Evolutionary conservation across 805 yeast genomes (phyloP).

Genomic region (Myxozyma sirexii): DNA sequence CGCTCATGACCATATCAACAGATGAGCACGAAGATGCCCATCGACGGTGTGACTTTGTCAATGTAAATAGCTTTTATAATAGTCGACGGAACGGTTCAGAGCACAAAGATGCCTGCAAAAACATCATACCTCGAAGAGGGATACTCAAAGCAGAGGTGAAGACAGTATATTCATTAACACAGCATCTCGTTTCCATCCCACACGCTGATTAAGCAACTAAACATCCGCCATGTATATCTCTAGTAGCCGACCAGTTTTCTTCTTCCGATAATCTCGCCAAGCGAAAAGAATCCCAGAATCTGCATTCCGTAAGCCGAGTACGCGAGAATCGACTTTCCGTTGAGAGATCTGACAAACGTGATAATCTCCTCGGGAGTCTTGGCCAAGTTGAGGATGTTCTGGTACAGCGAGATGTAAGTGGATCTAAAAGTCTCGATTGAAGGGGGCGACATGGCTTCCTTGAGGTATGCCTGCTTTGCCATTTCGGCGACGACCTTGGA

Average conservation of each 20-base stretch:
- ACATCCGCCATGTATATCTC: neutral
- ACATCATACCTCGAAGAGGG: no score
- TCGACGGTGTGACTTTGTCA: no score
- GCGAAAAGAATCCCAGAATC: conserved; percentile 84
- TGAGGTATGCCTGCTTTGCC: conserved; percentile 78
- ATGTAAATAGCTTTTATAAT: no score
- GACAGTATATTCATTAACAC: neutral
- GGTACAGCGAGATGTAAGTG: conserved; percentile 62
- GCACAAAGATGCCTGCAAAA: no score
- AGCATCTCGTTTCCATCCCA: neutral
- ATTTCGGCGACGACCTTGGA: conserved; percentile 63
- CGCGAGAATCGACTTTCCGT: conserved; percentile 58
- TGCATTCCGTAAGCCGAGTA: conserved; percentile 80
- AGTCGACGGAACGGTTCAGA: no score
- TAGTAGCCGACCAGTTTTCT: conserved; percentile 86
- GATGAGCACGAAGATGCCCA: no score
- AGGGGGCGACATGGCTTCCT: conserved; percentile 95
- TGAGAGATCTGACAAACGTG: conserved; percentile 50
- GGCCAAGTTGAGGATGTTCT: conserved; percentile 43
- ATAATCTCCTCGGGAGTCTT: conserved; percentile 58
- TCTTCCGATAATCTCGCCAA: conserved; percentile 97
- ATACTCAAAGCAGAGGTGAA: no score
- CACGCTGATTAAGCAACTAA: neutral
- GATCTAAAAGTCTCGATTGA: conserved; percentile 70
- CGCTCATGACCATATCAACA: no score